These are phyloP conservation scores for Ascoidea asiatica DNA, from an alignment of 805 yeast species.

Conservation along the genomic window DNA sequence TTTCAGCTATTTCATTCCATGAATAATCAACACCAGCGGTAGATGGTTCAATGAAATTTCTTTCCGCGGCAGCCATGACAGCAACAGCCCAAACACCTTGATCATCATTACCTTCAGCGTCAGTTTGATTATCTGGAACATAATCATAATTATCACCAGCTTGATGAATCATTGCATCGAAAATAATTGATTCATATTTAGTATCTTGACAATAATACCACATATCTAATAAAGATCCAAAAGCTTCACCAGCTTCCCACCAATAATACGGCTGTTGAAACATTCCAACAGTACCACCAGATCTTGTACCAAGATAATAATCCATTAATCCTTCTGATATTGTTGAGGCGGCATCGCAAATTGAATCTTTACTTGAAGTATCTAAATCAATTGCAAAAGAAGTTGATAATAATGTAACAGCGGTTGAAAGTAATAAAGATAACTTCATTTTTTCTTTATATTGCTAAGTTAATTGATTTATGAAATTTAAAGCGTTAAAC, in stretches of 20 bases:
- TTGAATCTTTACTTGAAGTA: constrained; percentile 17
- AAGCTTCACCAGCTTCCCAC: constrained; percentile 42
- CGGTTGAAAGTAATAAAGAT: too few relatives aligned
- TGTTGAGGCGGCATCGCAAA: constrained; percentile 25
- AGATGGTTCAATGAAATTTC: constrained; percentile 25
- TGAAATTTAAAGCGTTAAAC: too few relatives aligned
- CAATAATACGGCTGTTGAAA: constrained; percentile 32
- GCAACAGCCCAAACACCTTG: constrained; percentile 41
- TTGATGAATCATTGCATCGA: constrained; percentile 28
- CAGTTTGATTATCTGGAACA: constrained; percentile 31
- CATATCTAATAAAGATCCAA: constrained; percentile 31
- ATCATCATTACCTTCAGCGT: constrained; percentile 37
- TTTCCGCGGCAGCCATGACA: constrained; percentile 31
- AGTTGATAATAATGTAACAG: not conserved
- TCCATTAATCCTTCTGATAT: constrained; percentile 28
- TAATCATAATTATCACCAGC: constrained; percentile 27
- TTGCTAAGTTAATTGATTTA: too few relatives aligned
- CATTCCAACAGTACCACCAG: constrained; percentile 35
- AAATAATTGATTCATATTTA: constrained; percentile 19
- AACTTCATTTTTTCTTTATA: too few relatives aligned
- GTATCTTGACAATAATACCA: constrained; percentile 23
- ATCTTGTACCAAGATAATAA: constrained; percentile 27
- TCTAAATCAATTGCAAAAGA: constrained; percentile 17
- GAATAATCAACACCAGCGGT: constrained; percentile 9
- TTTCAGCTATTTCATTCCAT: constrained; percentile 20